phyloP scores from a whole-genome alignment of 2,329 filamentous ascomycete species.

The Raffaelea albimanens region DNA sequence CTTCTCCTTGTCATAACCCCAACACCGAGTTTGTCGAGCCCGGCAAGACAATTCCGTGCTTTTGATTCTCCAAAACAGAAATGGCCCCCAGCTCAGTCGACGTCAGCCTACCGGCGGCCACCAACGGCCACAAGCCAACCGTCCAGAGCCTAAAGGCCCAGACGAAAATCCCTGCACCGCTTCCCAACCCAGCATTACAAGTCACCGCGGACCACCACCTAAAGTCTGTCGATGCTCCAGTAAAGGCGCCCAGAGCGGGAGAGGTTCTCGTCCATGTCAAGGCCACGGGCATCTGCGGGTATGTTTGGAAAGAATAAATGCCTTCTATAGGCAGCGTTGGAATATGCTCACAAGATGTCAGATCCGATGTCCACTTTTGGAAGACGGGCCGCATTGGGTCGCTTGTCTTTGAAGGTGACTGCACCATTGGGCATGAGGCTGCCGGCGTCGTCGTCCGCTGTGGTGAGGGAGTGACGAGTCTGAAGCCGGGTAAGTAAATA shows the following conservation, averaged over 20 bases:
- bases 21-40: too few species aligned
- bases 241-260: slow-evolving; percentile 40
- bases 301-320: neutral
- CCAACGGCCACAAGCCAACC: too few species aligned
- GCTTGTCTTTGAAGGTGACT: slow-evolving; percentile 52
- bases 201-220: slow-evolving; percentile 52
- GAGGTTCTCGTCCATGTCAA: slow-evolving; percentile 54
- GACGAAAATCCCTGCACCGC: neutral
- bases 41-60: too few species aligned
- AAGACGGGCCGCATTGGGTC: slow-evolving; percentile 54
- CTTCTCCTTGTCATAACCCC: too few species aligned
- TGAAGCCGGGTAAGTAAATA: slow-evolving; percentile 38
- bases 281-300: slow-evolving; percentile 51
- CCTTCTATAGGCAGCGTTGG: too few species aligned
- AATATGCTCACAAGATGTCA: too few species aligned
- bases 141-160: too few species aligned
- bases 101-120: too few species aligned
- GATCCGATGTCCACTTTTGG: slow-evolving; percentile 61
- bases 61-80: too few species aligned
- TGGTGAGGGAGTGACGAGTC: slow-evolving; percentile 41
- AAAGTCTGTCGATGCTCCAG: slow-evolving; percentile 46
- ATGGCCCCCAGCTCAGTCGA: too few species aligned
- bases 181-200: slow-evolving; percentile 44
- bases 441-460: slow-evolving; percentile 49
- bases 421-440: slow-evolving; percentile 57